These are phyloP conservation scores for Pseudozyma sp. DNA, from an alignment of 1,284 basidiomycete genomes.

Conservation along the genomic window DNA sequence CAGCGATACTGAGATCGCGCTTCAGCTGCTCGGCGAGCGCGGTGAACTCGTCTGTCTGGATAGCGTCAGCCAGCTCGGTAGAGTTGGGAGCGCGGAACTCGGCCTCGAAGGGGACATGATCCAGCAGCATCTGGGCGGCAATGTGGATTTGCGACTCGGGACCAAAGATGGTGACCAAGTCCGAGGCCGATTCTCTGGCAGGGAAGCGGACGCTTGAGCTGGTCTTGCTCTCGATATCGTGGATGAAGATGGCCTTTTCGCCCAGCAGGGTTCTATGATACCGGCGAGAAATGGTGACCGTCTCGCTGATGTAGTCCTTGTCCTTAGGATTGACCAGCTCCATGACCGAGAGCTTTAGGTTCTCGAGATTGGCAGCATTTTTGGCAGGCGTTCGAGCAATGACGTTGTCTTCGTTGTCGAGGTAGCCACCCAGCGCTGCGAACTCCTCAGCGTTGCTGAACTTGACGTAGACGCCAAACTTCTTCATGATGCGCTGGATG, in stretches of 20 bases:
- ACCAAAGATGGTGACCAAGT: slow-evolving; percentile 91
- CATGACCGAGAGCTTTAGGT: slow-evolving; percentile 95
- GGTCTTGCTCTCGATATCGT: slow-evolving; percentile 95
- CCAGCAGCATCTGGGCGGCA: slow-evolving; percentile 90
- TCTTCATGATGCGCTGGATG: slow-evolving; percentile 99
- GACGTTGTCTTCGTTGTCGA: slow-evolving; percentile 98
- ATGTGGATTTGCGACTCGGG: slow-evolving; percentile 97
- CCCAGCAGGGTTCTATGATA: slow-evolving; percentile 95
- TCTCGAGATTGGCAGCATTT: slow-evolving; percentile 94
- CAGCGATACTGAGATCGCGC: slow-evolving; percentile 89
- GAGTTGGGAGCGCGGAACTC: slow-evolving; percentile 88
- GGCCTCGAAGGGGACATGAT: slow-evolving; percentile 96
- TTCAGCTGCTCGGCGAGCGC: slow-evolving; percentile 88
- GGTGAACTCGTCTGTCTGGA: slow-evolving; percentile 81
- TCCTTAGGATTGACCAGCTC: slow-evolving; percentile 98
- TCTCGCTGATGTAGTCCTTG: slow-evolving; percentile 95
- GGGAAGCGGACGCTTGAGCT: slow-evolving; percentile 94
- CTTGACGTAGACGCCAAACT: slow-evolving; percentile 98
- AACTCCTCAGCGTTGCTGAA: slow-evolving; percentile 99
- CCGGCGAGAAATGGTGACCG: slow-evolving; percentile 88
- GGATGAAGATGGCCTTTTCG: slow-evolving; percentile 96
- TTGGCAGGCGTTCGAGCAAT: slow-evolving; percentile 96
- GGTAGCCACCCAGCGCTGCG: slow-evolving; percentile 90
- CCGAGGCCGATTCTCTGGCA: slow-evolving; percentile 91
- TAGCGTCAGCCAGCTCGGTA: slow-evolving; percentile 80